phyloP scores from a whole-genome alignment of 108 stramenopile genomes.

The Cyclotella atomus region DNA sequence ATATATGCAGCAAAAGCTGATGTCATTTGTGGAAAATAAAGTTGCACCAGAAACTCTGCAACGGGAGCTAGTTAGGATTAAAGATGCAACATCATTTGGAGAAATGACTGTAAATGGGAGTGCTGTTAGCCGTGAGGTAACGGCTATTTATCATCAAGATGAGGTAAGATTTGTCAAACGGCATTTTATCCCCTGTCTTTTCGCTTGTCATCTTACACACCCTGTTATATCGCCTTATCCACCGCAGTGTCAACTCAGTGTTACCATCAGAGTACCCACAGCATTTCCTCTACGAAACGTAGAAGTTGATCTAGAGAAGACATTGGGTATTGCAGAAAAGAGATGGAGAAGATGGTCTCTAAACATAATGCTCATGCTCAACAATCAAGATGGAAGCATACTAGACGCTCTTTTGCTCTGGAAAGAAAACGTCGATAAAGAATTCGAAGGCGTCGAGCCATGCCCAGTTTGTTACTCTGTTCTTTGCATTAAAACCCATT shows the following conservation, averaged over 20 bases:
- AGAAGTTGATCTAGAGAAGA: slow-evolving; percentile 84
- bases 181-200: background rate
- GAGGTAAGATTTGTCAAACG: slow-evolving; percentile 53
- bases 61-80: slow-evolving; percentile 69
- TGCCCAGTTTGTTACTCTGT: slow-evolving; percentile 98
- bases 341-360: slow-evolving; percentile 85
- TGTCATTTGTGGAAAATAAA: slow-evolving; percentile 69
- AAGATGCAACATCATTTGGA: slow-evolving; percentile 63
- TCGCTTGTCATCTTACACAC: background rate
- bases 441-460: slow-evolving; percentile 98
- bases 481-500: slow-evolving; percentile 88
- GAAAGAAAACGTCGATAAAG: slow-evolving; percentile 97
- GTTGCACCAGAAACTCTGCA: slow-evolving; percentile 76
- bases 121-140: slow-evolving; percentile 71
- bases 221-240: background rate
- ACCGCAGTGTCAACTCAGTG: slow-evolving; percentile 68
- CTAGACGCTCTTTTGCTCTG: slow-evolving; percentile 93
- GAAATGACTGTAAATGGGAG: slow-evolving; percentile 83
- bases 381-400: slow-evolving; percentile 84
- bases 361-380: slow-evolving; percentile 82
- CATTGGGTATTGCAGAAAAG: slow-evolving; percentile 73
- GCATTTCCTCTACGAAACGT: slow-evolving; percentile 83
- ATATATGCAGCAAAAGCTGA: slow-evolving; percentile 49
- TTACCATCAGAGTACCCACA: slow-evolving; percentile 70
- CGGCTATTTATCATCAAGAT: slow-evolving; percentile 84